Evolutionary conservation across 2,329 filamentous ascomycete genomes (phyloP).

Genomic region (Paraphoma chrysanthemicola): DNA sequence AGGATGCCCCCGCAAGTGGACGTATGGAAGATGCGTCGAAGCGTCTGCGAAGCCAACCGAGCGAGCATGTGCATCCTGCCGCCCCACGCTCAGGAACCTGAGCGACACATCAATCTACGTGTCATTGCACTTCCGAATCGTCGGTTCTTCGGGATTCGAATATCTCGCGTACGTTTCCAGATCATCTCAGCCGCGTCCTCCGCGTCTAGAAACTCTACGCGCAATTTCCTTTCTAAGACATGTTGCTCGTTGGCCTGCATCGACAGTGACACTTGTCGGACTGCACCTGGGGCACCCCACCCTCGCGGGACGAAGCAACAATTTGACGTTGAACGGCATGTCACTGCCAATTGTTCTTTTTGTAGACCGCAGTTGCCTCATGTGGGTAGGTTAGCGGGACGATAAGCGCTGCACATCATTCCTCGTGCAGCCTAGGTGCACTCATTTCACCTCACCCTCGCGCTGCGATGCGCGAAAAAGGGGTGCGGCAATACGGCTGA

Average conservation of each 20-base stretch:
- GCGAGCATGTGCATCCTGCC: conserved; percentile 23
- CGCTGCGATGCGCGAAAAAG: conserved; percentile 4
- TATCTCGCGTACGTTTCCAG: background rate
- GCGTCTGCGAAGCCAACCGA: conserved; percentile 19
- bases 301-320: conserved; percentile 17
- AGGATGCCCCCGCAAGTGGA: conserved; percentile 26
- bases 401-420: conserved; percentile 13
- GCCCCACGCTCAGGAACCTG: conserved; percentile 20
- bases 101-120: conserved; percentile 1
- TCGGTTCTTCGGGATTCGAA: background rate
- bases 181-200: background rate
- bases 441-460: background rate
- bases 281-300: conserved; percentile 12
- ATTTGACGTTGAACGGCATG: conserved; percentile 7
- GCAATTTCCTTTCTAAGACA: background rate
- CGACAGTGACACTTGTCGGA: conserved; percentile 8
- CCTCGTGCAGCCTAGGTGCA: conserved; percentile 4
- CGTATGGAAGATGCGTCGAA: conserved; percentile 31
- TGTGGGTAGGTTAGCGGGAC: conserved; percentile 15
- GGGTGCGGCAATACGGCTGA: background rate
- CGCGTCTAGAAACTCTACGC: background rate
- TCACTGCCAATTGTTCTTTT: conserved; percentile 1
- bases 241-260: background rate
- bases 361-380: conserved; percentile 1
- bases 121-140: background rate